Base-by-base conservation (phyloP, 345 rosid species). In the Boechera retrofracta region DNA sequence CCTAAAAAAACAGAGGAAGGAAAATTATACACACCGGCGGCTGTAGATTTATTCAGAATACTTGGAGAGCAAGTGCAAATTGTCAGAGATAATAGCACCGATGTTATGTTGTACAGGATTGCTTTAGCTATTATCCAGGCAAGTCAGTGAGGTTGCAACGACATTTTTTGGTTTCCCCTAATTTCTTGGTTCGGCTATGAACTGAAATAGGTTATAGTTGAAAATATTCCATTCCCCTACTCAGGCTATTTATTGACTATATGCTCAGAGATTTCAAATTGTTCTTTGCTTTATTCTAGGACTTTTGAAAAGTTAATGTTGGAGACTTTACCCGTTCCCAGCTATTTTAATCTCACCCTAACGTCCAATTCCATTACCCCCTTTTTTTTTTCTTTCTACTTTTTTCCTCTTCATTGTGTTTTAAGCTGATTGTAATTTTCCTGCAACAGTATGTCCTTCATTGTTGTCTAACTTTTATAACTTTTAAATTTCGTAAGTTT, bases 1-100 rank as follows among this genome's bases (percentile, higher is more conserved):
- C 99, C 98, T 41, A 96, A 96, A 89, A 96, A 91, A 84, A 92
- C 96, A 38, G 99, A 96, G 66, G 99, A 96, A 77, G 99, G 99
- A 57, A 96, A 96, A 85, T 86, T 96, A 66, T 96, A 96, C 78
- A 96, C 99, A 69, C 98, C 98, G 60, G 98, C 99, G 83, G 99
- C 99, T 60, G 98, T 96, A 80, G 99, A 96, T 83, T 79, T 96
- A 75, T 93, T 96, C 84, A 93, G 99, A 86, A 96, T 96, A 77
- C 96, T 96, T 15, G 97, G 93, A 80, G 99, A 96, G 87, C 98
- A 93, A 84, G 97, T 96, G 84, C 97, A 96, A 84, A 93, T 89
- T 81, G 99, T 96, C 38, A 87, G 97, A 78, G 99, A 96, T 65
- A 93, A 91, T 79, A 96, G 98, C 88, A 93, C 97, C 5, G 98